phyloP scores from a whole-genome alignment of 352 stramenopile species.

The Phytophthora foliorum region DNA sequence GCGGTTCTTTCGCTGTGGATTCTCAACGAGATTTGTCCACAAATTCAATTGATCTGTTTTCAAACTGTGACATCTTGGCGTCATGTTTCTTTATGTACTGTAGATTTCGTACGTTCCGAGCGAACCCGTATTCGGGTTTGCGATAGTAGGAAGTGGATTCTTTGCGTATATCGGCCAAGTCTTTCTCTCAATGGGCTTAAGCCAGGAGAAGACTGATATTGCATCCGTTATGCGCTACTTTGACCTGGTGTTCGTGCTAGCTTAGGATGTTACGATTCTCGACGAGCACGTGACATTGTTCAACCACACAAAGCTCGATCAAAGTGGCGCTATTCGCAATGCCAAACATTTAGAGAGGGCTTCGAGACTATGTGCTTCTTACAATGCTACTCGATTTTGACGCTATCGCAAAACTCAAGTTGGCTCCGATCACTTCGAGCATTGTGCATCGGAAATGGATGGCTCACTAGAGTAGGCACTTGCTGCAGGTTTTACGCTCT shows the following conservation, averaged over 20 bases:
- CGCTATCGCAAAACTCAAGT: too few relatives aligned
- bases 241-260: conserved; percentile 68
- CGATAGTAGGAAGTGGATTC: conserved; percentile 41
- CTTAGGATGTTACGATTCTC: conserved; percentile 54
- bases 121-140: conserved; percentile 49
- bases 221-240: conserved; percentile 70
- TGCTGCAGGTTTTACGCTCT: too few relatives aligned
- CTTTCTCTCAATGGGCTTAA: conserved; percentile 57
- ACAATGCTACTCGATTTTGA: too few relatives aligned
- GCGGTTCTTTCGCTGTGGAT: background rate
- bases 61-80: background rate
- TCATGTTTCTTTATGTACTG: background rate
- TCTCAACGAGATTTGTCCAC: background rate
- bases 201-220: conserved; percentile 58
- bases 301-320: conserved; percentile 43
- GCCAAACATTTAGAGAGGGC: too few relatives aligned
- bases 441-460: too few relatives aligned
- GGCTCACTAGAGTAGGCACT: too few relatives aligned
- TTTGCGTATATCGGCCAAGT: conserved; percentile 56
- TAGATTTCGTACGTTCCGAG: background rate
- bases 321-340: too few relatives aligned
- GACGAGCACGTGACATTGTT: conserved; percentile 45
- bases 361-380: too few relatives aligned
- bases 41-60: background rate
- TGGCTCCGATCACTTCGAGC: too few relatives aligned